phyloP scores from a whole-genome alignment of 2,329 filamentous ascomycete species.

The Fusarium sp. region DNA sequence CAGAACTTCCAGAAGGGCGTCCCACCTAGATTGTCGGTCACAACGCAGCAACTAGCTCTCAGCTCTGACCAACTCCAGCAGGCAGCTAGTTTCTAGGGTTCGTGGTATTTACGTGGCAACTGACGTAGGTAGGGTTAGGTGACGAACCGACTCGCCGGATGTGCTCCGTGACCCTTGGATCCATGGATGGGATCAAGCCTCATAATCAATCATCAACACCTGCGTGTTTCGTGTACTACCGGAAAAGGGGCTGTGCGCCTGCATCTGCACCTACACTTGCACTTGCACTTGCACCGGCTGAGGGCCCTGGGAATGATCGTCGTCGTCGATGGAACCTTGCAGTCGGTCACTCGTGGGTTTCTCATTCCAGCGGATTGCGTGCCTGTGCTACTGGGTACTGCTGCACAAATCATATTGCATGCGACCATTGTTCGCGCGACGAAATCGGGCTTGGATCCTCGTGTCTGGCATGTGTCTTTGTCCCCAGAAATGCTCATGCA shows the following conservation, averaged over 20 bases:
- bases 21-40: constrained; percentile 4
- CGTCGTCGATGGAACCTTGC: constrained; percentile 30
- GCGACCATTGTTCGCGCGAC: not conserved
- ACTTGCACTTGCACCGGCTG: not conserved
- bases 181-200: constrained; percentile 19
- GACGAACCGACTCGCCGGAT: constrained; percentile 29
- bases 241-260: constrained; percentile 36
- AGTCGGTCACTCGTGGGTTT: not conserved
- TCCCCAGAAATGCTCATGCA: constrained; percentile 20
- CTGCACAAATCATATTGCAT: constrained; percentile 30
- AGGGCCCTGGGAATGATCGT: constrained; percentile 21
- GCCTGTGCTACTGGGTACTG: constrained; percentile 1
- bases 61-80: constrained; percentile 32
- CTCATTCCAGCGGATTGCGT: constrained; percentile 34
- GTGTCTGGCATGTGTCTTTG: constrained; percentile 30
- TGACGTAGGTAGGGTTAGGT: constrained; percentile 32
- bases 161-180: not conserved
- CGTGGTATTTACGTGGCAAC: constrained; percentile 13
- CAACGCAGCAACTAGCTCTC: not conserved
- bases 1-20: constrained; percentile 30
- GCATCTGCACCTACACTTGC: not conserved
- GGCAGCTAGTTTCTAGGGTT: not conserved
- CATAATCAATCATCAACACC: constrained; percentile 29
- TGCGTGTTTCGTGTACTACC: constrained; percentile 29
- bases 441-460: constrained; percentile 19